Base-by-base conservation (phyloP, 2,329 filamentous ascomycete genomes). In the Penicillium sp. region DNA sequence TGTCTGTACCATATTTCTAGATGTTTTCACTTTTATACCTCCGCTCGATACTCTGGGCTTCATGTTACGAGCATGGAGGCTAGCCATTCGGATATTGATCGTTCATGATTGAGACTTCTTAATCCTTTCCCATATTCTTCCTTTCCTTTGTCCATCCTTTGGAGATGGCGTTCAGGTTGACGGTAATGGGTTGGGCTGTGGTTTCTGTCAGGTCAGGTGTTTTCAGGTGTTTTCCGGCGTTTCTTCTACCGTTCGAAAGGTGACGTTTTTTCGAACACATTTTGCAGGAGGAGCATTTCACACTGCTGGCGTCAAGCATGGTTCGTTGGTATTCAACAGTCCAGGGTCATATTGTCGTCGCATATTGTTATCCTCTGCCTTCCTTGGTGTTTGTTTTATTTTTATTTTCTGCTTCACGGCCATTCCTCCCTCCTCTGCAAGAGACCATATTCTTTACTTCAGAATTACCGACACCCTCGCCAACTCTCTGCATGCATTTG, bases 1-100 rank as follows among this genome's bases (percentile, higher is more conserved):
- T 53, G 48, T 55, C 24, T 59, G 57, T 59, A 59, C 49, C 53
- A 59, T 59, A 59, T 47, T 42, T 55, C 35, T 54, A 51, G 51
- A 47, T 58, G 56, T 59, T 49, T 49, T 35, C 20, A 24, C 35
- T 48, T 47, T 51, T 26, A 20, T 50, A 33, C 51, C 48, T 45
- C 30, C 21, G 8, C 23, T 55, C 45, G 56, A 49, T 20, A 23
- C 20, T 50, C 46, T 55, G 42, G 21, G 18, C 56, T 47, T 47
- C 50, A 52, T 47, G 56, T 21, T 21, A 21, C 33, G 20, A 18
- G 24, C 42, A 42, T 40, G 28, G 33, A 42, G 52, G 52, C 48
- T 30, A n/a, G n/a, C n/a, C n/a, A 28, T 47, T 40, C 45, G 14
- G 23, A 48, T 55, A 23, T 48, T 26, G 45, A 40, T 47, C 48